Conservation (phyloP, 345 rosid species). For the Syzygium grande region DNA sequence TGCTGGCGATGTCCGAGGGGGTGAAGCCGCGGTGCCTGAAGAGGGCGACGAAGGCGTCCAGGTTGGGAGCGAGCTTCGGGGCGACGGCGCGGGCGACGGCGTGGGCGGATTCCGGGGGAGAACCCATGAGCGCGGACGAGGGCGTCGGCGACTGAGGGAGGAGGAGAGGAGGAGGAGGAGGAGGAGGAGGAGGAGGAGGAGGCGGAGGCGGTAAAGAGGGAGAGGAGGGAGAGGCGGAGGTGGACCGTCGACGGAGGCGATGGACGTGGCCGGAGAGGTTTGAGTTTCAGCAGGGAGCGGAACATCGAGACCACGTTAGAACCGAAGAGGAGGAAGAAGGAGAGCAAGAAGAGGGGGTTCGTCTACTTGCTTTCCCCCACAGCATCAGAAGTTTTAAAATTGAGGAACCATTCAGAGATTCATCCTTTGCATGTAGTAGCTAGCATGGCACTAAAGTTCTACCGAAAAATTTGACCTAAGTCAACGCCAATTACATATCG, state of each 20-base stretch:
- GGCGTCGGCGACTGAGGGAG: not conserved
- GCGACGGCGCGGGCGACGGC: not conserved
- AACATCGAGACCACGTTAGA: not conserved
- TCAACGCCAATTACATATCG: not conserved
- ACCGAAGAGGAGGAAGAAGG: not conserved
- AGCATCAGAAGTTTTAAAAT: not conserved
- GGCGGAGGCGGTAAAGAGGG: not conserved
- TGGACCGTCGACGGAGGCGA: not conserved
- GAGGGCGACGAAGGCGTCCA: not conserved
- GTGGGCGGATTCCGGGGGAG: not conserved
- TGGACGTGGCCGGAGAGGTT: not conserved
- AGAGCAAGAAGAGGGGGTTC: not conserved
- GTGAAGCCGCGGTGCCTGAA: constrained; percentile 2
- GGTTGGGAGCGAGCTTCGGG: not conserved
- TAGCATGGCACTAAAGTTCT: not conserved
- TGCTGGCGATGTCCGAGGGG: not conserved
- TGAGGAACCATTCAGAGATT: not conserved
- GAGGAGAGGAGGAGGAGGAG: not conserved
- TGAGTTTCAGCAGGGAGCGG: not conserved
- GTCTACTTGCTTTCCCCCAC: not conserved
- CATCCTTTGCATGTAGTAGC: not conserved
- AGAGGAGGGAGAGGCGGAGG: not conserved
- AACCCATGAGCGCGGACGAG: constrained; percentile 1
- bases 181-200: not conserved
- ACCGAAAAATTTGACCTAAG: not conserved